Conservation (phyloP, 1,284 basidiomycete genomes). For the Puccinia horiana region DNA sequence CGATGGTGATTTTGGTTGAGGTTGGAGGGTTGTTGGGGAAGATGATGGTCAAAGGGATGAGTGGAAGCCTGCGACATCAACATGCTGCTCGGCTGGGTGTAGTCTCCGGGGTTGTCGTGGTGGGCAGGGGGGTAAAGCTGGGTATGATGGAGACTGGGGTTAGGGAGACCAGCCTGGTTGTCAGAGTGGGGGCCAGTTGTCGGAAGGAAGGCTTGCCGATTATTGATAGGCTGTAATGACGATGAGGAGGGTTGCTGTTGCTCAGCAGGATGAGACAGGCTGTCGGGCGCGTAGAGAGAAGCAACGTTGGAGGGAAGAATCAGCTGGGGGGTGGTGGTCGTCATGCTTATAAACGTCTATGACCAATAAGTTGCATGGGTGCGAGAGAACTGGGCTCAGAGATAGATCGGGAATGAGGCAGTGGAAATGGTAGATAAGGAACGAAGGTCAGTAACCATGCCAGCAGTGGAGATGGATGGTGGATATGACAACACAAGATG, state of each 20-base stretch:
- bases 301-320: slow-evolving; percentile 10
- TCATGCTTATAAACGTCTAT: slow-evolving; percentile 3
- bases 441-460: neutral
- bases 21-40: slow-evolving; percentile 29
- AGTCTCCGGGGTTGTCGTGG: slow-evolving; percentile 11
- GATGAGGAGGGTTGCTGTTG: slow-evolving; percentile 5
- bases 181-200: slow-evolving; percentile 1
- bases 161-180: slow-evolving; percentile 26
- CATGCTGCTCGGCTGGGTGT: neutral
- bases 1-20: slow-evolving; percentile 31
- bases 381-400: too few species aligned
- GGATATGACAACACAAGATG: neutral
- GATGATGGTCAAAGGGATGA: slow-evolving; percentile 43
- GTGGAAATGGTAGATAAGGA: slow-evolving; percentile 9
- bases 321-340: slow-evolving; percentile 11
- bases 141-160: slow-evolving; percentile 21
- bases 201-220: neutral
- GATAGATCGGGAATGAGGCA: neutral
- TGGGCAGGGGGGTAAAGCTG: slow-evolving; percentile 9
- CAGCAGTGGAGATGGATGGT: slow-evolving; percentile 2
- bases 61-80: slow-evolving; percentile 34
- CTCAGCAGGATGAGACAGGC: neutral
- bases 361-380: neutral
- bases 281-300: slow-evolving; percentile 13
- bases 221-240: neutral